These are phyloP conservation scores for Colletotrichum gloeosporioides DNA, from an alignment of 2,329 filamentous ascomycete genomes.

Conservation along the genomic window DNA sequence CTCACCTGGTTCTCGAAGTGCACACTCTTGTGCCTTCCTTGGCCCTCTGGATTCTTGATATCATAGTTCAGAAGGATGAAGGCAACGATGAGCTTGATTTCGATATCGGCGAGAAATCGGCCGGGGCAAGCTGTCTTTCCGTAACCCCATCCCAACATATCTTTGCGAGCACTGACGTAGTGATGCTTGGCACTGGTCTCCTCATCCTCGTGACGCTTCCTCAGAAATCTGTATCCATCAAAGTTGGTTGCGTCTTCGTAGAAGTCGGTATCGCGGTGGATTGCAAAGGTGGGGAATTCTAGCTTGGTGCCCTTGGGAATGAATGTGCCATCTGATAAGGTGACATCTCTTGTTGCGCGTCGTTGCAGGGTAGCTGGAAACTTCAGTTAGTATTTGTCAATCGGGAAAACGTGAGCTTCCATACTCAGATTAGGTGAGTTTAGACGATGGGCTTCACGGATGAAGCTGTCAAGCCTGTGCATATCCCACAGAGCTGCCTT, in stretches of 20 bases:
- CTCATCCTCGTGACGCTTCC: background rate
- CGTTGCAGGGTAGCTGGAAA: background rate
- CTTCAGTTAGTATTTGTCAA: background rate
- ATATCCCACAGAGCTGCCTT: background rate
- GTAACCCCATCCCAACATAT: background rate
- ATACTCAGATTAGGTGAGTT: background rate
- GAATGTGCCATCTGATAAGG: background rate
- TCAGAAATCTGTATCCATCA: background rate
- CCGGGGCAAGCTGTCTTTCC: background rate
- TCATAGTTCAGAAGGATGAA: background rate
- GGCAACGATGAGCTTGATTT: background rate
- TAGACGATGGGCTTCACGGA: background rate
- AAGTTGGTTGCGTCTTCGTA: conserved; percentile 57
- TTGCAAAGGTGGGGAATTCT: conserved; percentile 26
- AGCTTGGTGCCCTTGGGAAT: background rate
- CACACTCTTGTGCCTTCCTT: background rate
- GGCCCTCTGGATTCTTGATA: background rate
- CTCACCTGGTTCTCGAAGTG: background rate
- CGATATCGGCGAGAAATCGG: background rate
- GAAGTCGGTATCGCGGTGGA: conserved; percentile 69
- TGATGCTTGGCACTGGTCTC: background rate
- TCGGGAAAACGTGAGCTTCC: background rate
- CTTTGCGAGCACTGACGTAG: background rate
- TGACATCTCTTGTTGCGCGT: background rate
- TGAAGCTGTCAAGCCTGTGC: background rate